phyloP scores from a whole-genome alignment of 345 rosid genomes.

The Citrus unshiu region DNA sequence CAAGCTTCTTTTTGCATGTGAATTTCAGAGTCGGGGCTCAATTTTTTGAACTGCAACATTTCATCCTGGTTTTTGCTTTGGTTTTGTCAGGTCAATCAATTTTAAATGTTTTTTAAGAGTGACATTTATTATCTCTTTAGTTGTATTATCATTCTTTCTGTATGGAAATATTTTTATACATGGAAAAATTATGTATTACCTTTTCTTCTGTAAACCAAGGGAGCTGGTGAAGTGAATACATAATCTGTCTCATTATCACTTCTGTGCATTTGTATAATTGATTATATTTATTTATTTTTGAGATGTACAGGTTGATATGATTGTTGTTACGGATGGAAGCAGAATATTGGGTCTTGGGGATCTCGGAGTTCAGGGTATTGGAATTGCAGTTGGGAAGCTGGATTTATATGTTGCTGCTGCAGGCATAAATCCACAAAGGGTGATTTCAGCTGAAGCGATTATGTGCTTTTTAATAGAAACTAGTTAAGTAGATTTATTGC shows the following conservation, averaged over 20 bases:
- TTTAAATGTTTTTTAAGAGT: background rate
- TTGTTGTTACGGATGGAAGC: conserved; percentile 99
- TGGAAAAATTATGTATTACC: background rate
- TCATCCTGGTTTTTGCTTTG: background rate
- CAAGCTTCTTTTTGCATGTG: background rate
- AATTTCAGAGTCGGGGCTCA: background rate
- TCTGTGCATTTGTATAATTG: background rate
- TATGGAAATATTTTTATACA: too few species aligned
- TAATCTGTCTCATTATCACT: background rate
- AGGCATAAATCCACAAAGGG: conserved; percentile 99
- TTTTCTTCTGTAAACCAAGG: background rate
- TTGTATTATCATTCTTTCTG: background rate
- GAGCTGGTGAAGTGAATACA: background rate
- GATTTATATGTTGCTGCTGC: conserved; percentile 98
- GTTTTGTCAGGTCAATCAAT: background rate
- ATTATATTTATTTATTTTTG: background rate
- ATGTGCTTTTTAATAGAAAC: background rate
- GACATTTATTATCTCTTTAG: background rate
- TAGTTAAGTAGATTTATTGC: background rate
- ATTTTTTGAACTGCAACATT: background rate
- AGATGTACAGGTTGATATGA: conserved; percentile 87
- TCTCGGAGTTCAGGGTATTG: conserved; percentile 97
- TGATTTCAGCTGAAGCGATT: conserved; percentile 19
- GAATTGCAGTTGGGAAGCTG: conserved; percentile 91
- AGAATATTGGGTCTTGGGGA: conserved; percentile 98